These are phyloP conservation scores for Fusarium bulbicola DNA, from an alignment of 2,329 filamentous ascomycete genomes.

Conservation along the genomic window DNA sequence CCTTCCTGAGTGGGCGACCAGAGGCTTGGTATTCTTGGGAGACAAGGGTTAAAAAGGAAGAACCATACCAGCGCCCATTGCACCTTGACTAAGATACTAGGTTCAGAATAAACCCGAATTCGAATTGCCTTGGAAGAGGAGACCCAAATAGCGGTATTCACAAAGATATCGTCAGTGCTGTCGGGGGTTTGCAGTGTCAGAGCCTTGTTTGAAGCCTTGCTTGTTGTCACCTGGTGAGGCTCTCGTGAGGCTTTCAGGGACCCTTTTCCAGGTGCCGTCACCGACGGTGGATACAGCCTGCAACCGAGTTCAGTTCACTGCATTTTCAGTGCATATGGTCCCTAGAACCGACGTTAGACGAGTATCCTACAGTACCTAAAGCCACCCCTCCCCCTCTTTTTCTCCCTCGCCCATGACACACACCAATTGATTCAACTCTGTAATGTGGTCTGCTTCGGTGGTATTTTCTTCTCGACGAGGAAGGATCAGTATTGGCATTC, in stretches of 20 bases:
- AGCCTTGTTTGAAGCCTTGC: slow-evolving; percentile 27
- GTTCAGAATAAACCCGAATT: slow-evolving; percentile 19
- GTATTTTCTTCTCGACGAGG: slow-evolving; percentile 16
- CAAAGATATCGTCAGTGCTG: slow-evolving; percentile 20
- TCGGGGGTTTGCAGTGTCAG: slow-evolving; percentile 6
- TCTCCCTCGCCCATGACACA: not conserved
- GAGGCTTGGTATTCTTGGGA: slow-evolving; percentile 37
- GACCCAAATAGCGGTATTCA: slow-evolving; percentile 19
- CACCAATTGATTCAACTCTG: slow-evolving; percentile 16
- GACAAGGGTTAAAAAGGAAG: slow-evolving; percentile 15
- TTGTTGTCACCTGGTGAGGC: slow-evolving; percentile 14
- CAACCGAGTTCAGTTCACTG: slow-evolving; percentile 14
- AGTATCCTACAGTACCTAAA: not conserved
- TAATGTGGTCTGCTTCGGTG: slow-evolving; percentile 9
- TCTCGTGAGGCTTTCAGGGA: slow-evolving; percentile 20
- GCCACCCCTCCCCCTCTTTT: slow-evolving; percentile 3
- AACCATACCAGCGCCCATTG: slow-evolving; percentile 12
- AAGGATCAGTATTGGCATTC: slow-evolving; percentile 33
- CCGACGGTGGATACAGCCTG: slow-evolving; percentile 22
- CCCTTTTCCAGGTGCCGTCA: slow-evolving; percentile 19
- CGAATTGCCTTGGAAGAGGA: slow-evolving; percentile 29
- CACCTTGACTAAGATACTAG: not conserved
- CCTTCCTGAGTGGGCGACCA: slow-evolving; percentile 26
- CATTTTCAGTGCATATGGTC: slow-evolving; percentile 6
- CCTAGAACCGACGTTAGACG: slow-evolving; percentile 39